These are phyloP conservation scores for Wickerhamiella cacticola DNA, from an alignment of 805 yeast species.

Conservation along the genomic window DNA sequence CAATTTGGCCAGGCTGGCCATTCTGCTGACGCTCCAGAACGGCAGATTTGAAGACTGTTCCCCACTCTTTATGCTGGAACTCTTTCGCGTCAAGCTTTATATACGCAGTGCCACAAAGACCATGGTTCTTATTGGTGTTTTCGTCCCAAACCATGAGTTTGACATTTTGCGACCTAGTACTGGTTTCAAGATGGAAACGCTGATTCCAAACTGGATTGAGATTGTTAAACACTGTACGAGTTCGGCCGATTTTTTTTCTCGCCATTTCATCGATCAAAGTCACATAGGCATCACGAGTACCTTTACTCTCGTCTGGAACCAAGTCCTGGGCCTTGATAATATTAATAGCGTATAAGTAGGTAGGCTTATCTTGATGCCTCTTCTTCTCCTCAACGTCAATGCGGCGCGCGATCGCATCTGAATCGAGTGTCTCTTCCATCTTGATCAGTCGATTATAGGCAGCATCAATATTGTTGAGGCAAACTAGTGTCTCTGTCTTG, in stretches of 20 bases:
- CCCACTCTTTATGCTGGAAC: slow-evolving; percentile 45
- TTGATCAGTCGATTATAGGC: slow-evolving; percentile 22
- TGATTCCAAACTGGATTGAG: slow-evolving; percentile 79
- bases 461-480: slow-evolving; percentile 49
- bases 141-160: slow-evolving; percentile 65
- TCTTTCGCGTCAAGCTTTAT: slow-evolving; percentile 50
- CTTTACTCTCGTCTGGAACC: slow-evolving; percentile 36
- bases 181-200: slow-evolving; percentile 49
- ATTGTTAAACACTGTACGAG: slow-evolving; percentile 49
- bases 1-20: slow-evolving; percentile 42
- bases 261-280: slow-evolving; percentile 47
- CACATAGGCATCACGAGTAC: slow-evolving; percentile 46
- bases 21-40: slow-evolving; percentile 30
- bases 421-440: slow-evolving; percentile 37
- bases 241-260: slow-evolving; percentile 50
- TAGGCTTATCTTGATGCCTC: neutral
- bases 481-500: slow-evolving; percentile 53
- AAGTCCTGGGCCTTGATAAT: slow-evolving; percentile 54
- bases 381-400: slow-evolving; percentile 23
- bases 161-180: slow-evolving; percentile 36
- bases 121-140: slow-evolving; percentile 40
- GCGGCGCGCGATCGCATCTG: slow-evolving; percentile 38
- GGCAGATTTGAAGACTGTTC: slow-evolving; percentile 54
- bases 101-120: slow-evolving; percentile 52
- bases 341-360: slow-evolving; percentile 45